Evolutionary conservation across 2,329 filamentous ascomycete species (phyloP), one percentile per base, ranked within the genome.

Genomic region (Lasiodiplodia sp.): DNA sequence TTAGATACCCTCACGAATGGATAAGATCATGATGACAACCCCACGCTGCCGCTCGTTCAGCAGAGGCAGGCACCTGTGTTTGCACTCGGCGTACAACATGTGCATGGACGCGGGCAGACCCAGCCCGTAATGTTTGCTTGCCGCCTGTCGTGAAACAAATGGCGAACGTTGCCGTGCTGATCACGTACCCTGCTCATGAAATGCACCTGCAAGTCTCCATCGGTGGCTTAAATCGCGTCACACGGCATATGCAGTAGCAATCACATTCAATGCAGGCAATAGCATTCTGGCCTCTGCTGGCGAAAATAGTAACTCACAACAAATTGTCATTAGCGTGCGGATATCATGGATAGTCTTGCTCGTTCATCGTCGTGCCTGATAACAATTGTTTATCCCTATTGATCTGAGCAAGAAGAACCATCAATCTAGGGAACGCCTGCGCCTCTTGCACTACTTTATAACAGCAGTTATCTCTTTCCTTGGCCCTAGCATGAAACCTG

Each of bases 1-100:
- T 52, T 67, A 67, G 65, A 67, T 67, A 67, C 65, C 65, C 65
- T 58, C 55, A 67, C 65, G 65, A 67, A 60, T 67, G 60, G 60
- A 64, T 52, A 64, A 64, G 31, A 52, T 53, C 31, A 67, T 67
- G 65, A 58, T 5, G 21, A 62, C n/a, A 23, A 62, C 8, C 53
- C 53, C 3, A 2, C 16, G 40, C 40, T 44, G 40, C 16, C 40
- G 16, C 5, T 44, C 14, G 16, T 44, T 16, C 40, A 18, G 16
- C 16, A 44, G 16, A 44, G 40, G 16, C 40, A 21, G 8, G 18
- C 10, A 8, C 40, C 8, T 47, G 8, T 47, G 3, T 21, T 21
- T 47, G 18, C n/a, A 21, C 2, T 8, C 8, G 18, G n/a, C 44
- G 21, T 47, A n/a, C 18, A 11, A 21, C n/a, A 21, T 21, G 7